Conservation (phyloP, 495 filamentous ascomycete species). For the Daldinia decipiens region DNA sequence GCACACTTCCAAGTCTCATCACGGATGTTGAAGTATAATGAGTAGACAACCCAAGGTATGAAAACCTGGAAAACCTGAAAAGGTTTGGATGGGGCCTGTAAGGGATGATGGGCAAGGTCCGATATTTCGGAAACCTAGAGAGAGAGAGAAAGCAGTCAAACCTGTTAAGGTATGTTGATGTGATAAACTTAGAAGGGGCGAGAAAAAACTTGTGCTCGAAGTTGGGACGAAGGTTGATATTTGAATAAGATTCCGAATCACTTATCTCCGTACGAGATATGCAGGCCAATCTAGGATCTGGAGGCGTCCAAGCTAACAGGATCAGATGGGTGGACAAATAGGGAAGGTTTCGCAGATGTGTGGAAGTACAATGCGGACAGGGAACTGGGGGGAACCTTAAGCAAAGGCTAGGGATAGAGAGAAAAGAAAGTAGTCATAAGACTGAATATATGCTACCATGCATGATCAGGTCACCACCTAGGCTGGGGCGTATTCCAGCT, state of each 20-base stretch:
- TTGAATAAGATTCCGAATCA: constrained; percentile 39
- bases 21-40: constrained; percentile 34
- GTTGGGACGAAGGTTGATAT: constrained; percentile 39
- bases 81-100: constrained; percentile 24
- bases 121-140: constrained; percentile 30
- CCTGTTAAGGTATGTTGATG: constrained; percentile 21
- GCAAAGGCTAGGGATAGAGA: constrained; percentile 36
- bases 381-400: constrained; percentile 34
- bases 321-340: constrained; percentile 49
- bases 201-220: constrained; percentile 19
- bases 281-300: constrained; percentile 35
- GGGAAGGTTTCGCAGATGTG: constrained; percentile 48
- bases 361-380: constrained; percentile 41
- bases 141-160: not conserved
- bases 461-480: constrained; percentile 37
- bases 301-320: constrained; percentile 27
- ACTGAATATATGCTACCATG: constrained; percentile 32
- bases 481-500: constrained; percentile 21
- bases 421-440: constrained; percentile 43
- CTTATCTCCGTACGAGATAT: constrained; percentile 33
- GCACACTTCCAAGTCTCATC: constrained; percentile 44
- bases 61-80: constrained; percentile 25
- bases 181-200: constrained; percentile 30
- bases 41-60: constrained; percentile 19
- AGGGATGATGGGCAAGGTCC: constrained; percentile 35